Evolutionary conservation across 2,329 filamentous ascomycete genomes (phyloP), one percentile per base, ranked within the genome.

Genomic region (Fusarium guadeloupense): DNA sequence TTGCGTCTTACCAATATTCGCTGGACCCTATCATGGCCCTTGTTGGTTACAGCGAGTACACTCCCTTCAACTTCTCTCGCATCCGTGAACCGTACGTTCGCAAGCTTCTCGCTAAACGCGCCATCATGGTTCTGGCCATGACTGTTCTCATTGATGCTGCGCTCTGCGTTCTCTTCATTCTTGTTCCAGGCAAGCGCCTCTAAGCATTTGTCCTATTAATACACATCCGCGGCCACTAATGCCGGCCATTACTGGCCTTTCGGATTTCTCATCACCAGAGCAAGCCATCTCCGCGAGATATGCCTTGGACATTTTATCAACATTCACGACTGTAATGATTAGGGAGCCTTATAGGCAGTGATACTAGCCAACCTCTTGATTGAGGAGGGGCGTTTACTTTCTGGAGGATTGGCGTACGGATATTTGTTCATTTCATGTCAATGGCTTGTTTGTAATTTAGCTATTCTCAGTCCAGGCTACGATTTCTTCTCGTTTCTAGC

Each of bases 31-130:
- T 97, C 61, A 87, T 98, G 75, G 95, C 93, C 5, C 83, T 98
- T 17, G 75, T 91, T n/a, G 93, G 94, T 30, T 89, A 89, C 75
- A 97, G 93, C 80, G 96, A 99, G 79, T 97, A 98, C 78, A 97
- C 94, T 0, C 93, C 96, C 44, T 93, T 97, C 82, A 91, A 89
- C 76, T 97, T 96, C 80, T 90, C 91, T 20, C 85, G 87, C 34
- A 92, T 98, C 62, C 87, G 91, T 50, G 95, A 99, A 76, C 91
- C 93, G 0, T 99, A 95, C 73, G 90, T 99, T 50, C 89, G 92
- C 64, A 91, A 88, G 71, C 86, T 98, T 17, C 84, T 99, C 51
- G 87, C 87, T 66, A 93, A 93, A 74, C 89, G 95, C 54, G 89
- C 95, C 1, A 72, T 92, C 37, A 93, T 95, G 79, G 91, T 95